A percentile compares a stretch with the other conserved stretches of the same genome.
Conservation (phyloP, 805 yeast genomes). For the Candida pseudofarinosa region DNA sequence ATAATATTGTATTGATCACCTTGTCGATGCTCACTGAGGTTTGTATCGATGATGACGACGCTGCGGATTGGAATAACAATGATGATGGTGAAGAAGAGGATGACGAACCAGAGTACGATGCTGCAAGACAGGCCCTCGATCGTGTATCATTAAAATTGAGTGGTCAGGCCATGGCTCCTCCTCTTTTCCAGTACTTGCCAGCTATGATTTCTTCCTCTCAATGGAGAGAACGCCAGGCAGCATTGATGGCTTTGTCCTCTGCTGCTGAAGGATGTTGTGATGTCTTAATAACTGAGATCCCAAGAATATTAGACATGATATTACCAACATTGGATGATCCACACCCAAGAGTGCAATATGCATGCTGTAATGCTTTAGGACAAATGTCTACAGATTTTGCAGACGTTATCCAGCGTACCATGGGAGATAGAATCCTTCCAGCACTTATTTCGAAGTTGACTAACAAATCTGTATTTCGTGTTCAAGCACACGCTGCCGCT, state of each 20-base stretch:
- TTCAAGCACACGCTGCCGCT: constrained; percentile 98
- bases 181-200: constrained; percentile 82
- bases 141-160: constrained; percentile 80
- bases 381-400: constrained; percentile 97
- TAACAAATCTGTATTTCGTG: constrained; percentile 75
- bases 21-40: constrained; percentile 89
- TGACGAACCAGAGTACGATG: constrained; percentile 81
- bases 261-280: constrained; percentile 98
- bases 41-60: constrained; percentile 82
- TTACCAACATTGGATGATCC: constrained; percentile 80
- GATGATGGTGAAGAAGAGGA: constrained; percentile 73
- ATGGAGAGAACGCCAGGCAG: constrained; percentile 97
- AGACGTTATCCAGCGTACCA: constrained; percentile 75
- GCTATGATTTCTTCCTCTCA: constrained; percentile 68
- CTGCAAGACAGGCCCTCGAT: constrained; percentile 93
- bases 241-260: constrained; percentile 92
- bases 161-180: constrained; percentile 79
- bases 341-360: constrained; percentile 94
- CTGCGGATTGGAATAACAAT: constrained; percentile 80
- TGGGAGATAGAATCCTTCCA: constrained; percentile 78
- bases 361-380: constrained; percentile 94
- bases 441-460: constrained; percentile 81
- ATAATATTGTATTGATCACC: constrained; percentile 66
- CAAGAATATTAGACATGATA: constrained; percentile 77
- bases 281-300: constrained; percentile 75